phyloP scores from a whole-genome alignment of 169 alveolate genomes.

The Plasmodium gaboni region DNA sequence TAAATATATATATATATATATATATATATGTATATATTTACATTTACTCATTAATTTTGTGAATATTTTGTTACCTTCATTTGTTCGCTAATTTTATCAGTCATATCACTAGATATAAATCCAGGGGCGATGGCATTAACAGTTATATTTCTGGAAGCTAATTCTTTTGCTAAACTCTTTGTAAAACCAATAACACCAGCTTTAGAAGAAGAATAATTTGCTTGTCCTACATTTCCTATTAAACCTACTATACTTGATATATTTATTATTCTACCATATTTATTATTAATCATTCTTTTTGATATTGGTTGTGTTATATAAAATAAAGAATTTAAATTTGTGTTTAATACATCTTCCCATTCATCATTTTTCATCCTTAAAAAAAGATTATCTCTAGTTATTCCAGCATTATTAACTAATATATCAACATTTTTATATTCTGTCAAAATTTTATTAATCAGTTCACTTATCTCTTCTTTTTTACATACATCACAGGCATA shows the following conservation, averaged over 20 bases:
- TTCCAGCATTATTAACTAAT: conserved; percentile 94
- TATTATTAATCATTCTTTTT: conserved; percentile 76
- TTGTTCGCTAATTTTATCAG: conserved; percentile 76
- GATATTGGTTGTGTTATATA: conserved; percentile 77
- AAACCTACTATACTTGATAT: conserved; percentile 89
- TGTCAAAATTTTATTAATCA: conserved; percentile 63
- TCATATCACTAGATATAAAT: conserved; percentile 80
- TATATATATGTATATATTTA: too few relatives aligned
- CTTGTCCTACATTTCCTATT: conserved; percentile 92
- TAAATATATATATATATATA: too few relatives aligned
- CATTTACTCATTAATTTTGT: too few relatives aligned
- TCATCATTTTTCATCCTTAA: conserved; percentile 90
- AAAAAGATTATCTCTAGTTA: conserved; percentile 90
- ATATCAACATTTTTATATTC: conserved; percentile 89
- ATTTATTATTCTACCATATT: conserved; percentile 83
- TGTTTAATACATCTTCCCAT: conserved; percentile 91
- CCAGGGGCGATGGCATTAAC: conserved; percentile 93
- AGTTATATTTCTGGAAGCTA: conserved; percentile 88
- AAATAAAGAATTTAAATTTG: conserved; percentile 86
- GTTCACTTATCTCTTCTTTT: conserved; percentile 64
- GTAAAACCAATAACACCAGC: conserved; percentile 92
- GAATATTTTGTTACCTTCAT: conserved; percentile 70
- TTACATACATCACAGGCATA: conserved; percentile 81
- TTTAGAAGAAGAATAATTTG: conserved; percentile 93
- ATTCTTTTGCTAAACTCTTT: conserved; percentile 91